Conservation (phyloP, 805 yeast genomes). For the Yamadazyma paraphyllophila region DNA sequence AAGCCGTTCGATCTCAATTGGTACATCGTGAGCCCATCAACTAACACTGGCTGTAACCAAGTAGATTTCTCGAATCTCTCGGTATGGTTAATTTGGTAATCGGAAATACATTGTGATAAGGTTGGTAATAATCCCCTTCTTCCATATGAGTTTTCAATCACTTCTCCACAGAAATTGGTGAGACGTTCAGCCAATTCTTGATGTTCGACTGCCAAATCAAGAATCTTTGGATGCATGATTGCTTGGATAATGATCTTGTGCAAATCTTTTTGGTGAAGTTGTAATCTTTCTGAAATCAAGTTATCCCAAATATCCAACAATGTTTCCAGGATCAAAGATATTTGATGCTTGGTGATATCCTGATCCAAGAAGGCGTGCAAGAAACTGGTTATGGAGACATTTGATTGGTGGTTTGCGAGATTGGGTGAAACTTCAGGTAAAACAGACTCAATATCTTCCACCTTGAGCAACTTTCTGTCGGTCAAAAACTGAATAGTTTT, state of each 20-base stretch:
- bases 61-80: slow-evolving; percentile 35
- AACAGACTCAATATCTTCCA: slow-evolving; percentile 1
- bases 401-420: slow-evolving; percentile 21
- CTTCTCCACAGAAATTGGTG: slow-evolving; percentile 36
- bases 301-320: slow-evolving; percentile 55
- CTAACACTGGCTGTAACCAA: slow-evolving; percentile 55
- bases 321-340: slow-evolving; percentile 25
- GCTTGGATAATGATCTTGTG: slow-evolving; percentile 59
- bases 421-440: slow-evolving; percentile 9
- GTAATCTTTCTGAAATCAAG: slow-evolving; percentile 56
- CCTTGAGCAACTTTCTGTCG: background rate
- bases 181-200: slow-evolving; percentile 26
- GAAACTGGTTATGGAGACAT: slow-evolving; percentile 23
- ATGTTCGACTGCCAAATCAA: slow-evolving; percentile 35
- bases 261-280: slow-evolving; percentile 60
- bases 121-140: slow-evolving; percentile 70
- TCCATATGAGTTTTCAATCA: slow-evolving; percentile 51
- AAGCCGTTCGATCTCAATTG: slow-evolving; percentile 60
- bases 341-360: slow-evolving; percentile 9
- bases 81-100: slow-evolving; percentile 37
- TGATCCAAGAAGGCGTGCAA: slow-evolving; percentile 16
- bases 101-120: slow-evolving; percentile 46
- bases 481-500: slow-evolving; percentile 9
- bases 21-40: slow-evolving; percentile 42
- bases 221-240: slow-evolving; percentile 40